Conservation (phyloP, 2,329 filamentous ascomycete genomes). For the Phyllosticta citriasiana region DNA sequence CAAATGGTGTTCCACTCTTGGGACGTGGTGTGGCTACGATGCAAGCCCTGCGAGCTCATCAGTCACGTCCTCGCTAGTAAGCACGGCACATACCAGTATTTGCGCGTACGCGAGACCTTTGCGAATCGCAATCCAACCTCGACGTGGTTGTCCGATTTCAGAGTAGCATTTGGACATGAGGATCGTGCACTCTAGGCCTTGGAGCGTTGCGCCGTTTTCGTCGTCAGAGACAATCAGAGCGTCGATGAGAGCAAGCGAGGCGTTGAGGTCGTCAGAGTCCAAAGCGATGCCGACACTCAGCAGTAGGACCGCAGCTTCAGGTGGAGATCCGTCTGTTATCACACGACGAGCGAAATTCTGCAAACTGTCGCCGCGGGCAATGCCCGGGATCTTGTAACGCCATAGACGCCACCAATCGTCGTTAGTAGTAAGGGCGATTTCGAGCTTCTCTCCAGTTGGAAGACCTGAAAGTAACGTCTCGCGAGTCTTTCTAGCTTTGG, state of each 20-base stretch:
- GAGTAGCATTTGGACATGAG: slow-evolving; percentile 44
- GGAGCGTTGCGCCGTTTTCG: slow-evolving; percentile 39
- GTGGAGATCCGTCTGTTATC: slow-evolving; percentile 32
- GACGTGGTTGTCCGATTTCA: slow-evolving; percentile 45
- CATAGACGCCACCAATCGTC: slow-evolving; percentile 34
- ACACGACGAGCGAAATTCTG: slow-evolving; percentile 34
- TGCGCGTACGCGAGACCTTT: slow-evolving; percentile 43
- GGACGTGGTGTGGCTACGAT: slow-evolving; percentile 26
- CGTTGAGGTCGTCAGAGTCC: slow-evolving; percentile 34
- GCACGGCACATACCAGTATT: slow-evolving; percentile 35
- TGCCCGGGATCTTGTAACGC: slow-evolving; percentile 32
- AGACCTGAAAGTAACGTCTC: slow-evolving; percentile 25
- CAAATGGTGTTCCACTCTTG: slow-evolving; percentile 28
- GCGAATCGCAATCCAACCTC: slow-evolving; percentile 44
- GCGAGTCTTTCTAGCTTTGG: slow-evolving; percentile 26
- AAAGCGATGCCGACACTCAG: slow-evolving; percentile 28
- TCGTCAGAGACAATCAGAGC: slow-evolving; percentile 40
- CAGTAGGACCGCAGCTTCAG: slow-evolving; percentile 29
- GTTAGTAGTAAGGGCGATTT: slow-evolving; percentile 18
- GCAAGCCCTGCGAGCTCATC: slow-evolving; percentile 22
- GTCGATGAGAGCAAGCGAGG: slow-evolving; percentile 38
- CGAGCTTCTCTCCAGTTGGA: slow-evolving; percentile 23
- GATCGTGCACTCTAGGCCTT: slow-evolving; percentile 44
- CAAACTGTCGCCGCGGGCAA: slow-evolving; percentile 28
- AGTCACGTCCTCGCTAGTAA: not conserved